Evolutionary conservation across 768 basidiomycete genomes (phyloP).

Genomic region (Boletales sp.): DNA sequence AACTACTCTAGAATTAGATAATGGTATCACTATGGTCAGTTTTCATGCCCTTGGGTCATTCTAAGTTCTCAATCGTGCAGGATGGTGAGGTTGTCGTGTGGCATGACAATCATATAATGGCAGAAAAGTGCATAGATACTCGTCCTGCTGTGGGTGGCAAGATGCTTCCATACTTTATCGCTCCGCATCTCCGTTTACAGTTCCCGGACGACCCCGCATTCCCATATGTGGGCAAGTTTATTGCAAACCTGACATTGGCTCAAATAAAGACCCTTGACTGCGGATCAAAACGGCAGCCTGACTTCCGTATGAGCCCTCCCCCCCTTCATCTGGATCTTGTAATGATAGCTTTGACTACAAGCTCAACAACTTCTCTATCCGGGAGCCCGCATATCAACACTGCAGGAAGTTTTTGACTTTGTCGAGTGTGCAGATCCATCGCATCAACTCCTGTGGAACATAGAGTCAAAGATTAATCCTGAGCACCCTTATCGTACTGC

Average conservation of each 20-base stretch:
- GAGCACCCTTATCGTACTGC: constrained; percentile 48
- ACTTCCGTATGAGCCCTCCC: constrained; percentile 49
- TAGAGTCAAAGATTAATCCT: constrained; percentile 74
- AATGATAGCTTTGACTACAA: constrained; percentile 22
- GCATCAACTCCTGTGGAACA: constrained; percentile 64
- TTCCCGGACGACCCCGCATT: constrained; percentile 54
- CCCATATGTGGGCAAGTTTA: constrained; percentile 73
- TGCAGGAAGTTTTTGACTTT: constrained; percentile 73
- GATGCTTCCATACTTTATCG: background rate
- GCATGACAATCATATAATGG: constrained; percentile 68
- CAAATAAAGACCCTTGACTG: constrained; percentile 82
- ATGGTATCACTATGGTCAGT: constrained; percentile 66
- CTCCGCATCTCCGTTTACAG: constrained; percentile 31
- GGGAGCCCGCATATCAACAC: constrained; percentile 66
- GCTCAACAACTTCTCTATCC: constrained; percentile 65
- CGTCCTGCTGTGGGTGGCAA: constrained; percentile 48
- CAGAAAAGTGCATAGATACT: constrained; percentile 69
- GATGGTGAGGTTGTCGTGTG: constrained; percentile 77
- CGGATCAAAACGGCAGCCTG: constrained; percentile 58
- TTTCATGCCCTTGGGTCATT: background rate
- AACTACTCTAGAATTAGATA: constrained; percentile 75
- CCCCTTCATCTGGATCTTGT: background rate
- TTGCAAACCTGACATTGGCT: constrained; percentile 74
- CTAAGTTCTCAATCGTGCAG: constrained; percentile 32
- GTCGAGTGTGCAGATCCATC: constrained; percentile 67